A percentile compares a stretch with the other conserved stretches of the same genome.
These are phyloP conservation scores for Auriscalpium orientale DNA, from an alignment of 768 basidiomycete genomes.

Conservation along the genomic window DNA sequence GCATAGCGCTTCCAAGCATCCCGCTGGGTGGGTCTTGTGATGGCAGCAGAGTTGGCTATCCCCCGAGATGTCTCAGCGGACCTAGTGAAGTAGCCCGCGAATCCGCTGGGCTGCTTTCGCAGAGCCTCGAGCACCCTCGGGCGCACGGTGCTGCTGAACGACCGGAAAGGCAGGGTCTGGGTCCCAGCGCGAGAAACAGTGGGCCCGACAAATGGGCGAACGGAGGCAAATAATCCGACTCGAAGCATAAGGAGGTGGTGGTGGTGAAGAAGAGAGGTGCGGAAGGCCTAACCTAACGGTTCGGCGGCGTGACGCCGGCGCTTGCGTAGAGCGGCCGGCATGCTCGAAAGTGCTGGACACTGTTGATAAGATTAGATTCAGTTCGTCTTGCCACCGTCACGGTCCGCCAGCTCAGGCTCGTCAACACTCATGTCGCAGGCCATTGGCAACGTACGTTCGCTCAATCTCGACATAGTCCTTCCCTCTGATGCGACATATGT, in stretches of 20 bases:
- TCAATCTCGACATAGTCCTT: neutral
- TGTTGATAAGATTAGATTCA: neutral
- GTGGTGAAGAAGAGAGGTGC: neutral
- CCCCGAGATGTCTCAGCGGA: slow-evolving; percentile 30
- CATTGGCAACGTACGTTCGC: slow-evolving; percentile 64
- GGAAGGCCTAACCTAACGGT: neutral
- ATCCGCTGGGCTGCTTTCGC: slow-evolving; percentile 21
- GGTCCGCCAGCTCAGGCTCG: too few relatives aligned
- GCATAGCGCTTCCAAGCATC: slow-evolving; percentile 43
- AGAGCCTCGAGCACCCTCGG: slow-evolving; percentile 24
- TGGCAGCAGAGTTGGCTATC: slow-evolving; percentile 40
- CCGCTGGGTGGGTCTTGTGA: slow-evolving; percentile 28
- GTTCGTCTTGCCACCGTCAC: too few relatives aligned
- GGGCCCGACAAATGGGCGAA: slow-evolving; percentile 18
- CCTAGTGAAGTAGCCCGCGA: slow-evolving; percentile 18
- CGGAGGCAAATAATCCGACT: slow-evolving; percentile 14
- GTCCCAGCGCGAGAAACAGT: slow-evolving; percentile 17
- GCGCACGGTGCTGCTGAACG: slow-evolving; percentile 24
- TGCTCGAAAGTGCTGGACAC: neutral
- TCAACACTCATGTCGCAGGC: slow-evolving; percentile 61
- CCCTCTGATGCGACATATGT: neutral
- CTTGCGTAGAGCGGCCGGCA: neutral
- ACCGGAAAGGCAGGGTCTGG: slow-evolving; percentile 17
- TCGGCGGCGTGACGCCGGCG: neutral
- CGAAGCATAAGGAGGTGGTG: slow-evolving; percentile 20